Evolutionary conservation across 1,139 yeast genomes (phyloP), one percentile per base, ranked within the genome.

Genomic region (Pichia sp.): DNA sequence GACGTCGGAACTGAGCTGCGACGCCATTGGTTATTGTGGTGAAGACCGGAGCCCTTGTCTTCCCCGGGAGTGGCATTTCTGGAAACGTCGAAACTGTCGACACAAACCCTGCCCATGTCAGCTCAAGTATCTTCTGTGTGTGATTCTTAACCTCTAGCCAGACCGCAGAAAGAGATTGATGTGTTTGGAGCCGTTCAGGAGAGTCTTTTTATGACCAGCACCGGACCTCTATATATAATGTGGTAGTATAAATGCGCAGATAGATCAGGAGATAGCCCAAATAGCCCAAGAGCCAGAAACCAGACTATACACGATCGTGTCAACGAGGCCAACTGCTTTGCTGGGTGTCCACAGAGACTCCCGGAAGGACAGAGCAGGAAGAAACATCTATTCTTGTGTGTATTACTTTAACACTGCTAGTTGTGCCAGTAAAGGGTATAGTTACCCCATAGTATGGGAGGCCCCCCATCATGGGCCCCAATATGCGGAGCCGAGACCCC

Each of bases 51-150:
- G n/a, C 19, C 19, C n/a, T 29, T 44, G 13, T 44, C 32, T n/a
- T 44, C 16, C 13, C 19, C 29, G 13, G n/a, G 30, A 15, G n/a
- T 31, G n/a, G 26, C n/a, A 5, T 16, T 11, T 13, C 31, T 47
- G 13, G 38, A 13, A 8, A 47, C 34, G 16, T 52, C 54, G 29
- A 49, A 53, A 32, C 38, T 34, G 2, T 53, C 55, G 36, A 53
- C 55, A 13, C 30, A 45, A 5, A 53, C 32, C 30, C 55, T 49
- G 3, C 55, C 55, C 55, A 53, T 53, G 1, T 36, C 11, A 11
- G 34, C 8, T 31, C 34, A 31, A 4, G 34, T 11, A 31, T 11
- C 34, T 31, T 31, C 11, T 19, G 23, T 19, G 23, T 19, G 23
- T 19, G 23, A 19, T 19, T 19, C 23, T 19, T 19, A 19, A 19